These are phyloP conservation scores for Aspergillus aculeatinus DNA, from an alignment of 2,329 filamentous ascomycete species.

Conservation along the genomic window DNA sequence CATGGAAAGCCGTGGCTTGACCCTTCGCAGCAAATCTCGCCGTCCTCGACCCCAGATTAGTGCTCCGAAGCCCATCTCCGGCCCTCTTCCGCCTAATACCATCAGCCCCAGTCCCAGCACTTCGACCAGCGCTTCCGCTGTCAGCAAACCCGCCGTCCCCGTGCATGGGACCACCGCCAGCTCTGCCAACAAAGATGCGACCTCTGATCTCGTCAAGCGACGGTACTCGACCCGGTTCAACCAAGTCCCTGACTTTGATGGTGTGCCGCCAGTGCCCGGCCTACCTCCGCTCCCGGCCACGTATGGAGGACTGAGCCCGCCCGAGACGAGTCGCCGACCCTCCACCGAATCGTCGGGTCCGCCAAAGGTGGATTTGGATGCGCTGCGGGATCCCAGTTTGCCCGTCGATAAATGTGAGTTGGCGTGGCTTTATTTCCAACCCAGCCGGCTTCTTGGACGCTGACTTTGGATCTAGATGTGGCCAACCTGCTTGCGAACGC, in stretches of 20 bases:
- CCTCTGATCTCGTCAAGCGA: slow-evolving; percentile 84
- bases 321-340: slow-evolving; percentile 46
- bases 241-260: slow-evolving; percentile 66
- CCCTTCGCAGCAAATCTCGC: slow-evolving; percentile 61
- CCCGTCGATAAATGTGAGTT: slow-evolving; percentile 72
- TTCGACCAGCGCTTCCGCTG: slow-evolving; percentile 32
- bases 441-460: slow-evolving; percentile 3
- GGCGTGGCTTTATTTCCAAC: background rate
- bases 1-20: slow-evolving; percentile 59
- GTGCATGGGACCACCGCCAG: slow-evolving; percentile 37
- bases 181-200: slow-evolving; percentile 49
- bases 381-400: slow-evolving; percentile 75
- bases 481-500: slow-evolving; percentile 74
- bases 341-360: slow-evolving; percentile 58
- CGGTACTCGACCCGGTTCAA: slow-evolving; percentile 93
- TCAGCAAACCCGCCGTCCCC: slow-evolving; percentile 32
- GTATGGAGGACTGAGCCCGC: slow-evolving; percentile 52
- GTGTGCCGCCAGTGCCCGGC: slow-evolving; percentile 69
- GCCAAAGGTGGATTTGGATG: slow-evolving; percentile 72
- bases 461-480: slow-evolving; percentile 35
- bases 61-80: slow-evolving; percentile 57
- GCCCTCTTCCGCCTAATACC: slow-evolving; percentile 37
- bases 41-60: slow-evolving; percentile 57
- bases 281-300: slow-evolving; percentile 60
- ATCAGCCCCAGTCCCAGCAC: slow-evolving; percentile 24